phyloP scores from a whole-genome alignment of 1,284 basidiomycete genomes.

The Sanguinoderma infundibulare region DNA sequence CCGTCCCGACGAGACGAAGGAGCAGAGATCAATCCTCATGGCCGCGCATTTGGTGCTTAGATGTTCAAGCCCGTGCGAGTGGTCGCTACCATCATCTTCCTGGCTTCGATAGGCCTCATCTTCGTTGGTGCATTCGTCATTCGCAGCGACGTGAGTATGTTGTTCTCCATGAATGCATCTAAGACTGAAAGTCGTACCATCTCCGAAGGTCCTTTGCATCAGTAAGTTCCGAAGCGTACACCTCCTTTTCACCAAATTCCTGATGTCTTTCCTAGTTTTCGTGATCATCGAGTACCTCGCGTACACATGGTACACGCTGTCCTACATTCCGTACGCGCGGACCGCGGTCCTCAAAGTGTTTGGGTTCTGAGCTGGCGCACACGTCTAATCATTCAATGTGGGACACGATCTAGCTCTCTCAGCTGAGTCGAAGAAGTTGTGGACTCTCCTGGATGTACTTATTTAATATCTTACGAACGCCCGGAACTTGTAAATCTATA shows the following conservation, averaged over 20 bases:
- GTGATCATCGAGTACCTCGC: slow-evolving; percentile 87
- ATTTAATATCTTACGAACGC: slow-evolving; percentile 5
- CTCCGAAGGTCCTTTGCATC: slow-evolving; percentile 48
- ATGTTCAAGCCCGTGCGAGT: slow-evolving; percentile 95
- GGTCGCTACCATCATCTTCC: slow-evolving; percentile 81
- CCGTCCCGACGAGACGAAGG: background rate
- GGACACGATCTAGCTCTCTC: background rate
- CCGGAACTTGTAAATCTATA: slow-evolving; percentile 18
- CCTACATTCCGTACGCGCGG: slow-evolving; percentile 89
- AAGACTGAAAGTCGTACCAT: background rate
- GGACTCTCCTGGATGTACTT: slow-evolving; percentile 9
- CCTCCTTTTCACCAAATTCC: slow-evolving; percentile 11
- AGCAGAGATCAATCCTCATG: slow-evolving; percentile 11
- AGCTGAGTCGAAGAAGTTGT: background rate
- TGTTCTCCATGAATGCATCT: slow-evolving; percentile 1
- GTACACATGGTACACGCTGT: slow-evolving; percentile 83
- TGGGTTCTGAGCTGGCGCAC: slow-evolving; percentile 45
- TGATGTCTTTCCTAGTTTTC: slow-evolving; percentile 59
- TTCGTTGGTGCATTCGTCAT: slow-evolving; percentile 85
- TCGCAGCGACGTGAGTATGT: slow-evolving; percentile 58
- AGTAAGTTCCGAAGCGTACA: slow-evolving; percentile 43
- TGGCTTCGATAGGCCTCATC: slow-evolving; percentile 77
- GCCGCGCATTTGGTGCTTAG: slow-evolving; percentile 43
- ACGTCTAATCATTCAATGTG: background rate
- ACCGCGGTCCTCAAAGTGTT: slow-evolving; percentile 69